Conservation (phyloP, 2,329 filamentous ascomycete species). For the Alternaria triticimaculans region DNA sequence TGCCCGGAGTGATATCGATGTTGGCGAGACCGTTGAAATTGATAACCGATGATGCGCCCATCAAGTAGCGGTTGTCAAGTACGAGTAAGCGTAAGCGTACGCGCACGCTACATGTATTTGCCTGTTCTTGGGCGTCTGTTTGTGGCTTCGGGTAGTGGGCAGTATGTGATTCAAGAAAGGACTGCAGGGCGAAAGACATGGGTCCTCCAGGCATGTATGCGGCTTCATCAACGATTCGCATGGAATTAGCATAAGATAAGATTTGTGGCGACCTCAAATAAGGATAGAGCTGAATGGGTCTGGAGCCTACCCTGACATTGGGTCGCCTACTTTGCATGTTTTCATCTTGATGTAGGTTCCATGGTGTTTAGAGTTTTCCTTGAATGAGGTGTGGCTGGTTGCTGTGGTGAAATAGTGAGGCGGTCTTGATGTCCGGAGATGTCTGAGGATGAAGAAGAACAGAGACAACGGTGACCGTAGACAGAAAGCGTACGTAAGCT, state of each 20-base stretch:
- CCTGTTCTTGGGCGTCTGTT: neutral
- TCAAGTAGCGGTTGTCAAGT: neutral
- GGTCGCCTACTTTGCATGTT: neutral
- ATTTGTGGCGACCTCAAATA: neutral
- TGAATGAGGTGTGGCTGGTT: neutral
- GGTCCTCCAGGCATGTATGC: neutral
- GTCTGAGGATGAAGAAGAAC: neutral
- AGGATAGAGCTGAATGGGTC: neutral
- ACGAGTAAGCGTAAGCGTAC: neutral
- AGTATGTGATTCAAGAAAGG: neutral
- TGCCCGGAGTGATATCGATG: neutral
- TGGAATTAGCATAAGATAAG: neutral
- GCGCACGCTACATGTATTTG: too few relatives aligned
- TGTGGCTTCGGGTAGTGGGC: neutral
- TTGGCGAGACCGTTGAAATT: neutral
- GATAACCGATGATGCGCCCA: neutral
- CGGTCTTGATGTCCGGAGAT: neutral
- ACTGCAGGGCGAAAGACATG: neutral
- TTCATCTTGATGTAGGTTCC: neutral
- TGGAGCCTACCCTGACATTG: neutral
- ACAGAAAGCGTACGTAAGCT: neutral
- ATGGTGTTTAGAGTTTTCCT: neutral
- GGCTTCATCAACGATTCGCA: neutral
- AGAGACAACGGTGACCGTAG: neutral
- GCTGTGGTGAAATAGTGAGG: neutral